Conservation (phyloP, 805 yeast genomes). For the Saccharomycodes ludwigii region DNA sequence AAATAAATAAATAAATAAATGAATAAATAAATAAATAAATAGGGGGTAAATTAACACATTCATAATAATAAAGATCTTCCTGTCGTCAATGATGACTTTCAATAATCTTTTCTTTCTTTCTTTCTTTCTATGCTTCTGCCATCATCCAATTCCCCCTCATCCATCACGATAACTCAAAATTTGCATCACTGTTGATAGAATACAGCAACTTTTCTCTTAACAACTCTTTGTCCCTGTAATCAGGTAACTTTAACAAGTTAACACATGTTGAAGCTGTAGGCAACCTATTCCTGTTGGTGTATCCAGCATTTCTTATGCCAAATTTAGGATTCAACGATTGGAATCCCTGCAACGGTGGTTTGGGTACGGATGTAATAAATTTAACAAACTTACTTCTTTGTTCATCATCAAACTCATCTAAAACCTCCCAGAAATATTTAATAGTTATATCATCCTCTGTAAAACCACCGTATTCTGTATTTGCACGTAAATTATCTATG, state of each 20-base stretch:
- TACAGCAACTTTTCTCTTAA: conserved; percentile 57
- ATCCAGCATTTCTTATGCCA: conserved; percentile 67
- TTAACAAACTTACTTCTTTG: conserved; percentile 59
- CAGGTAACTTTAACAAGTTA: conserved; percentile 75
- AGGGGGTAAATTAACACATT: no score
- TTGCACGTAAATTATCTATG: conserved; percentile 49
- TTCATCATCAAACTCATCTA: conserved; percentile 51
- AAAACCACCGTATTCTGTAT: conserved; percentile 60
- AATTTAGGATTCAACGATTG: conserved; percentile 60
- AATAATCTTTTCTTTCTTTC: no score
- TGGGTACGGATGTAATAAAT: conserved; percentile 85
- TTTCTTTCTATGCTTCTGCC: no score
- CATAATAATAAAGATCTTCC: no score
- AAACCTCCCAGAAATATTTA: conserved; percentile 57
- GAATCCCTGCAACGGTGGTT: conserved; percentile 88
- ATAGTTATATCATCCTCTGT: conserved; percentile 45
- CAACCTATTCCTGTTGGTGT: conserved; percentile 41
- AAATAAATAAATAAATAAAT: no score
- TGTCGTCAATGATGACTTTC: no score
- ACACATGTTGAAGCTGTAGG: conserved; percentile 95
- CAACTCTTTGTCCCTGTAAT: conserved; percentile 49
- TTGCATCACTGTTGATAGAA: conserved; percentile 71
- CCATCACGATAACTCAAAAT: conserved; percentile 70
- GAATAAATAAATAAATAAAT: no score
- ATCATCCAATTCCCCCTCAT: no score